Percentiles rank a stretch among this genome's conserved stretches.
Conservation (phyloP, 148 eudicot genomes). For the Cornus florida region DNA sequence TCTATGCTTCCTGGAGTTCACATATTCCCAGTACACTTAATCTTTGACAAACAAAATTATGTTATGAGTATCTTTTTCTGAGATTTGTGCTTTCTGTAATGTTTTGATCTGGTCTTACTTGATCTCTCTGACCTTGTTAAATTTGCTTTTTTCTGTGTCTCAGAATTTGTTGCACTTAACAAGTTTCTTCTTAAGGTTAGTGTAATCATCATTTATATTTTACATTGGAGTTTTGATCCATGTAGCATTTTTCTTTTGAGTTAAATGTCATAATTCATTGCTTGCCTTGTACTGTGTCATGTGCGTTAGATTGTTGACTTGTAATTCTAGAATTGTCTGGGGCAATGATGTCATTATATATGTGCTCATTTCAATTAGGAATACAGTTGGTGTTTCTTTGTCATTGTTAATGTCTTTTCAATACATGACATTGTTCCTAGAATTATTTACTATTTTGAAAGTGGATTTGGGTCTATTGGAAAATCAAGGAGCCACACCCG, state of each 20-base stretch:
- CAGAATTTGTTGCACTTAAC: conserved; percentile 89
- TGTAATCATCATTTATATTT: conserved; percentile 8
- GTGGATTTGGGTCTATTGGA: neutral
- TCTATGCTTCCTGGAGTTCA: neutral
- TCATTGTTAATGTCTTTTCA: neutral
- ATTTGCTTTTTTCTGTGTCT: conserved; percentile 9
- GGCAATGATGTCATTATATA: neutral
- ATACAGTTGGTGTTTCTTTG: neutral
- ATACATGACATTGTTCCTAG: neutral
- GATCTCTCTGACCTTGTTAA: conserved; percentile 9
- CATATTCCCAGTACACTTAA: neutral
- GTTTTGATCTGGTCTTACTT: neutral
- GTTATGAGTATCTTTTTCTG: neutral
- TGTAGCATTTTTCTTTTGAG: neutral
- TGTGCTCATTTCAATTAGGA: neutral
- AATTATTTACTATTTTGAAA: neutral
- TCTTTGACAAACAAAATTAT: neutral
- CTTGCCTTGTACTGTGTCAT: neutral
- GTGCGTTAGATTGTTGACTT: neutral
- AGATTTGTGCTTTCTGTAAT: neutral
- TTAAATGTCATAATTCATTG: neutral
- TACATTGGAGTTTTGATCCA: neutral
- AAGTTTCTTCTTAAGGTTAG: conserved; percentile 87
- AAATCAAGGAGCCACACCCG: neutral
- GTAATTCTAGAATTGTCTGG: neutral